Base-by-base conservation (phyloP, 129 eudicot species). In the Mikania micrantha region DNA sequence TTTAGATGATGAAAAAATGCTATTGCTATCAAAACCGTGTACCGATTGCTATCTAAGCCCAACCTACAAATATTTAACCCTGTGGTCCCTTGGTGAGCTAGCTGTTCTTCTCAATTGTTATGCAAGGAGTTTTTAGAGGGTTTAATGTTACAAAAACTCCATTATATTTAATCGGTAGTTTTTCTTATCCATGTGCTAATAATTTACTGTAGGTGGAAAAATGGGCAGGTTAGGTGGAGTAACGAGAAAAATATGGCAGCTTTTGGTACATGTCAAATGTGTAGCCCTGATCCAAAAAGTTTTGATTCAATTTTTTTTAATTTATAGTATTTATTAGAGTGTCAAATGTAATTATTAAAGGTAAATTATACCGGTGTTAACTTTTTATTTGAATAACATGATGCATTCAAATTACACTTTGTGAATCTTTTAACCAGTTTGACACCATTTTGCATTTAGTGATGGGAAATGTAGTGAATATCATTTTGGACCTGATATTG, bases 81-180 rank as follows among this genome's bases (percentile, higher is more conserved):
- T 85, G 64, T 73, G 91, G 65, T 79, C 91, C 9, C 85, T 82
- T 63, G 91, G 91, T 4, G 87, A 87, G 20, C 85, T 85, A 7
- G 91, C 85, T 22, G 83, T 85, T 62, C 85, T 85, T 21, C 71
- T 85, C 91, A 16, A 69, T 85, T 69, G 78, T 87, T 50, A 76
- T 81, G 84, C 87, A 81, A 75, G 87, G 90, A 24, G 76, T 85
- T 19, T 85, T 78, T 62, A 78, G 87, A 31, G 90, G 90, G 22
- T 48, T 85, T 44, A 85, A 78, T 63, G 84, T 81, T 40, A 85
- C 87, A 53, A 79, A 76, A 79, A 85, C 87, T 49, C 91, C 87
- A 8, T 47, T 79, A 29, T 79, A 72, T 85, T 87, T 85, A 42
- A 82, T 79, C 10, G 56, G 91, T 82, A 69, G 12, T 22, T 17